Evolutionary conservation across 345 rosid species (phyloP).

Genomic region (Excoecaria agallocha): DNA sequence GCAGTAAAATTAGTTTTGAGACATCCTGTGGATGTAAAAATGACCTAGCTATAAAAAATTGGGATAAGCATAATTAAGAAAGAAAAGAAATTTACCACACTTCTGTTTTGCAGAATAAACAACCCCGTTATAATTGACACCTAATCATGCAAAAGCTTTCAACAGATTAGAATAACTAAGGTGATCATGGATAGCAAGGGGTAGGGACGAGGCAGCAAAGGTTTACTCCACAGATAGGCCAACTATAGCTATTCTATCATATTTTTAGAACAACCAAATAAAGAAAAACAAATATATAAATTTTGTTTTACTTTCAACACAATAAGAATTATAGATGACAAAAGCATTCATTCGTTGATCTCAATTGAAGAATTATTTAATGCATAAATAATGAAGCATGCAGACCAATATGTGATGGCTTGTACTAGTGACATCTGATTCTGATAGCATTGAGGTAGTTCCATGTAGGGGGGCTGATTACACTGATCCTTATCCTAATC

Average conservation of each 20-base stretch:
- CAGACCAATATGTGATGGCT: background rate
- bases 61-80: no score
- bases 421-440: background rate
- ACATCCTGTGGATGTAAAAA: background rate
- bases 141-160: conserved; percentile 18
- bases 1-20: background rate
- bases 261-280: background rate
- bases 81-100: conserved; percentile 41
- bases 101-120: conserved; percentile 60
- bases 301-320: background rate
- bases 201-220: background rate
- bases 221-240: background rate
- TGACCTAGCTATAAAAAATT: background rate
- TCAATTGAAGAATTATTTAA: background rate
- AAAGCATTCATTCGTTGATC: background rate
- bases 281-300: background rate
- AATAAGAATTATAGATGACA: background rate
- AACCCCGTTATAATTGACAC: conserved; percentile 48
- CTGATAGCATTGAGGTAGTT: background rate
- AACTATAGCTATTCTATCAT: background rate
- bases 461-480: background rate
- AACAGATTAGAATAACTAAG: background rate
- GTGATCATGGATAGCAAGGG: background rate
- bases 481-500: no score
- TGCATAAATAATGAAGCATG: background rate